Evolutionary conservation across 2,329 filamentous ascomycete genomes (phyloP), one percentile per base, ranked within the genome.

Genomic region (Aspergillus pseudoglaucus): DNA sequence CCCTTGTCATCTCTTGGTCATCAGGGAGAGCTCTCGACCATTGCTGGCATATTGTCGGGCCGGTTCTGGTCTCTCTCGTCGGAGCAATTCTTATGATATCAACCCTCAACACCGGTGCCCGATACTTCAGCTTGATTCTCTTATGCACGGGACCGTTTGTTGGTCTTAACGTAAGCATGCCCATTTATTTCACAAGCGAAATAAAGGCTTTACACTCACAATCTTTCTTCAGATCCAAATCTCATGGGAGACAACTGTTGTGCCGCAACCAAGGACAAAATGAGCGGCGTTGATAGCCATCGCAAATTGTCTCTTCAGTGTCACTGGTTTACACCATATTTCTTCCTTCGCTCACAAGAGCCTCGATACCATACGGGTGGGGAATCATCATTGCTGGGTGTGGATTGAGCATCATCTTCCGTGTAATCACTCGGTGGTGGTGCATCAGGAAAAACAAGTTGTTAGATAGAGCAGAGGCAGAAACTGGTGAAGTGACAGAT

Each of bases 271-370:
- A 9, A 42, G 49, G 3, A 49, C 49, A 14, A 51, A 51, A 44
- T 44, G 49, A 10, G 49, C 49, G 4, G 49, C 49, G 15, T 22
- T 51, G 40, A 44, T 49, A 20, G 47, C 49, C 27, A 51, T 51
- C 22, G 49, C 49, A 12, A 51, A 49, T 22, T 51, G 49, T 51
- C 10, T 51, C 49, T 14, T 51, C 49, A 1, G 49, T 51, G 3
- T 51, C 49, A 4, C 49, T 50, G 45, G 45, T 50, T 50, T 27
- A 50, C 45, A 2, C 48, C 48, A 9, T 47, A 50, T n/a, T 50
- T 45, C 37, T 50, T 50, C 35, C 42, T 50, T 20, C 20, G 32
- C 6, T 50, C 48, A 12, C 48, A 50, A 42, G 45, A 50, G 41
- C 48, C 48, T 8, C 25, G 48, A 12, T 50, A 50, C 18, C 35